Evolutionary conservation across 2,329 filamentous ascomycete species (phyloP).

Genomic region (Pezicula carpinea): DNA sequence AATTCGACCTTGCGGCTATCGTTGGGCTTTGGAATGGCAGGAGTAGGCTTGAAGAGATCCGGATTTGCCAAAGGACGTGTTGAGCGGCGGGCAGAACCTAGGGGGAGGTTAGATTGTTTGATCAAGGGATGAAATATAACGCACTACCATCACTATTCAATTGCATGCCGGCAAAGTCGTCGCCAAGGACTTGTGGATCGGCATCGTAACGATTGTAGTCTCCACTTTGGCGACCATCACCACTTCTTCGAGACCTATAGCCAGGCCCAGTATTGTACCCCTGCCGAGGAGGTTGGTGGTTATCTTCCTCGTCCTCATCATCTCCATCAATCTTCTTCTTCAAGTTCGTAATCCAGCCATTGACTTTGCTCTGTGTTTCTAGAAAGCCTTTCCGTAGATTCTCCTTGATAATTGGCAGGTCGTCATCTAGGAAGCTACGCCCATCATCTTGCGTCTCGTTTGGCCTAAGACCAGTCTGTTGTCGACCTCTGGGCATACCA

Average conservation of each 20-base stretch:
- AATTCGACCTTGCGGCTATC: constrained; percentile 47
- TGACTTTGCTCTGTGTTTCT: constrained; percentile 90
- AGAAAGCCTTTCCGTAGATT: constrained; percentile 92
- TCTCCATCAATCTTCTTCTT: constrained; percentile 94
- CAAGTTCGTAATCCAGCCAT: constrained; percentile 84
- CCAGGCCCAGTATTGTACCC: constrained; percentile 31
- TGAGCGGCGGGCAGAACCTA: constrained; percentile 51
- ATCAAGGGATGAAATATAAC: background rate
- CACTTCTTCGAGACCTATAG: constrained; percentile 46
- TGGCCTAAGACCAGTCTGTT: constrained; percentile 49
- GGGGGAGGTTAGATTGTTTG: constrained; percentile 19
- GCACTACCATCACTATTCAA: constrained; percentile 56
- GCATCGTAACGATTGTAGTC: constrained; percentile 93
- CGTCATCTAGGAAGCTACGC: constrained; percentile 91
- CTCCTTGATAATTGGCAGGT: constrained; percentile 87
- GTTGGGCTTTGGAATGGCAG: constrained; percentile 37
- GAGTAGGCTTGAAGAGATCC: constrained; percentile 71
- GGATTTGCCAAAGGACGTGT: constrained; percentile 69
- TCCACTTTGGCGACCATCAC: constrained; percentile 68
- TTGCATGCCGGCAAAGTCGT: constrained; percentile 77
- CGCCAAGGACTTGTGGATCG: constrained; percentile 82
- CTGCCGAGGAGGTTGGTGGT: constrained; percentile 14
- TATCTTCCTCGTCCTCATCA: constrained; percentile 54
- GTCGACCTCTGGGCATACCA: constrained; percentile 33
- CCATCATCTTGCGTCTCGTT: constrained; percentile 55